Conservation (phyloP, 768 basidiomycete genomes). For the Piloderma croceum region DNA sequence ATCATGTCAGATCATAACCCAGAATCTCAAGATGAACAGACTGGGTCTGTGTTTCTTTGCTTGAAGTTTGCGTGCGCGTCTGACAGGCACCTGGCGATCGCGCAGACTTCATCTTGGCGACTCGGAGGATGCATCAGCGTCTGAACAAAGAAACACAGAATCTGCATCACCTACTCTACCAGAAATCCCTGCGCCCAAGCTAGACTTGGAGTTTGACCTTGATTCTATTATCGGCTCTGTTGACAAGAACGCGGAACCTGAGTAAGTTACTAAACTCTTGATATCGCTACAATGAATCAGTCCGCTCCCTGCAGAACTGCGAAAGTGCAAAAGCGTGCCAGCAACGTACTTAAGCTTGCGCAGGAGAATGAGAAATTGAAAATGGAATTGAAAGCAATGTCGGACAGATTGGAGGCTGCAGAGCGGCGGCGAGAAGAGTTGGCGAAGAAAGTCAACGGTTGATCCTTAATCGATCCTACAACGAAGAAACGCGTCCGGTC, state of each 20-base stretch:
- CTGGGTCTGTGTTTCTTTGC: no score
- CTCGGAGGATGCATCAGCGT: no score
- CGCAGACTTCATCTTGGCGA: no score
- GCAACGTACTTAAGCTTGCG: slow-evolving; percentile 69
- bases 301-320: slow-evolving; percentile 20
- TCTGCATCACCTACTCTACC: slow-evolving; percentile 37
- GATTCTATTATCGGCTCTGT: slow-evolving; percentile 36
- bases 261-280: slow-evolving; percentile 37
- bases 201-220: slow-evolving; percentile 39
- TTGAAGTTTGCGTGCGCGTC: no score
- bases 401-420: slow-evolving; percentile 66
- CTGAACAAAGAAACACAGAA: no score
- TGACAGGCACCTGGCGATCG: no score
- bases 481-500: no score
- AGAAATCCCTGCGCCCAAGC: slow-evolving; percentile 45
- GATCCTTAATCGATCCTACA: no score
- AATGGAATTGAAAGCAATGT: slow-evolving; percentile 70
- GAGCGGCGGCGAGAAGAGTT: slow-evolving; percentile 54
- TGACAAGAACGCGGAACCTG: slow-evolving; percentile 19
- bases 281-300: slow-evolving; percentile 22
- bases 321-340: slow-evolving; percentile 61
- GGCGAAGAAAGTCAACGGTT: slow-evolving; percentile 2
- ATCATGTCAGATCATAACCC: no score
- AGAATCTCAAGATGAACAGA: no score
- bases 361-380: slow-evolving; percentile 78